Evolutionary conservation across 1,284 basidiomycete genomes (phyloP), one percentile per base, ranked within the genome.

Genomic region (Sphaerobolus stellatus): DNA sequence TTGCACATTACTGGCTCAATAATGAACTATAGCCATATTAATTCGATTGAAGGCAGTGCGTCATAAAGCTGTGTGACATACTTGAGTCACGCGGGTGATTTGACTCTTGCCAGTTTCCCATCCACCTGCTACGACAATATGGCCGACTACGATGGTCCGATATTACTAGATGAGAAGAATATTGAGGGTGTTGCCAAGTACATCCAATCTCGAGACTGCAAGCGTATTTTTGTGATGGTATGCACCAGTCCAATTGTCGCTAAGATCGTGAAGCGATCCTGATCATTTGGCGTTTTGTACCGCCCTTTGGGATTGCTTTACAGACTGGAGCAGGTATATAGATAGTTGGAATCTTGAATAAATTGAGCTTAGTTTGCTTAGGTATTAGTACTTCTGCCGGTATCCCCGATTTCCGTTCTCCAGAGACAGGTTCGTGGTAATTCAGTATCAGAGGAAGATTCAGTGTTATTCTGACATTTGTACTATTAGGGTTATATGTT

Each of bases 331-430:
- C 62, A 62, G 64, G 65, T 61, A 57, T 36, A 52, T 54, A 20
- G 18, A 52, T 50, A 55, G 47, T 47, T 40, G 41, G 53, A 40
- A 18, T n/a, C 50, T 43, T 34, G 31, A 14, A 27, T 3, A 7
- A 24, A 18, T 24, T 27, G n/a, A 25, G n/a, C 20, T 5, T 46
- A 22, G 7, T 29, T 56, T 8, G 30, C 7, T 22, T 25, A 90
- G 88, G 88, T 44, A 78, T 90, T 31, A 89, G 86, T 61, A 90
- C 88, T 3, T 80, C 87, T 31, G 88, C 88, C 59, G 88, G 88
- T 2, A 91, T 91, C 29, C 88, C 88, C 2, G 89, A 91, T 67
- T 91, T 90, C 64, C 75, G 89, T 59, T 90, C 88, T 24, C 87
- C 88, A 4, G 78, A 82, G 30, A 91, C 88, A 57, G 88, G 87